These are phyloP conservation scores for Boletus subparvulus DNA, from an alignment of 768 basidiomycete species.

Conservation along the genomic window DNA sequence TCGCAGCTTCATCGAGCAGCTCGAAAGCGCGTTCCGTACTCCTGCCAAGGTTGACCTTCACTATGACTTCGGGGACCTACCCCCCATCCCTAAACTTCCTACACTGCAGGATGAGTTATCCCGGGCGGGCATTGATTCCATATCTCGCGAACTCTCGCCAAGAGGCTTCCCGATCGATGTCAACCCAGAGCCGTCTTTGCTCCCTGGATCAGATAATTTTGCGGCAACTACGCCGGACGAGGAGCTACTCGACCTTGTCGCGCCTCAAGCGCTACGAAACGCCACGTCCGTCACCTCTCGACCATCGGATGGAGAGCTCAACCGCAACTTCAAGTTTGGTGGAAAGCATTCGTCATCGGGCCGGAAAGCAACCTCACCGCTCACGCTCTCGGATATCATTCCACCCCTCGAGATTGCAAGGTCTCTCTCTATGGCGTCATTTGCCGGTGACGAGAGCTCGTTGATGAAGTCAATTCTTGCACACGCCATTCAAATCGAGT, in stretches of 20 bases:
- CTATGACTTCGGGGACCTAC: constrained; percentile 47
- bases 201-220: constrained; percentile 38
- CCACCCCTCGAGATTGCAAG: constrained; percentile 58
- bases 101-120: constrained; percentile 30
- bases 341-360: constrained; percentile 36
- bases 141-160: constrained; percentile 15
- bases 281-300: constrained; percentile 39
- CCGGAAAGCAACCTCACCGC: constrained; percentile 12
- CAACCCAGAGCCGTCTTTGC: constrained; percentile 21
- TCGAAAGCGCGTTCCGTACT: constrained; percentile 77
- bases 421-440: constrained; percentile 43
- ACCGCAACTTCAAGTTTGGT: constrained; percentile 74
- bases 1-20: constrained; percentile 76
- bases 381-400: constrained; percentile 76
- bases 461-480: constrained; percentile 56
- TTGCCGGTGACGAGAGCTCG: constrained; percentile 49
- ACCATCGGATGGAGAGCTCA: constrained; percentile 64
- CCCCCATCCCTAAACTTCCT: constrained; percentile 55
- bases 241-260: constrained; percentile 24
- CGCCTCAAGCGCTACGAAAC: constrained; percentile 19
- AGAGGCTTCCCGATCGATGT: constrained; percentile 24
- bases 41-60: constrained; percentile 66
- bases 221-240: constrained; percentile 35
- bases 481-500: constrained; percentile 38
- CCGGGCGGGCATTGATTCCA: constrained; percentile 12